These are phyloP conservation scores for Aspergillus kassunensis DNA, from an alignment of 495 filamentous ascomycete species.

Conservation along the genomic window DNA sequence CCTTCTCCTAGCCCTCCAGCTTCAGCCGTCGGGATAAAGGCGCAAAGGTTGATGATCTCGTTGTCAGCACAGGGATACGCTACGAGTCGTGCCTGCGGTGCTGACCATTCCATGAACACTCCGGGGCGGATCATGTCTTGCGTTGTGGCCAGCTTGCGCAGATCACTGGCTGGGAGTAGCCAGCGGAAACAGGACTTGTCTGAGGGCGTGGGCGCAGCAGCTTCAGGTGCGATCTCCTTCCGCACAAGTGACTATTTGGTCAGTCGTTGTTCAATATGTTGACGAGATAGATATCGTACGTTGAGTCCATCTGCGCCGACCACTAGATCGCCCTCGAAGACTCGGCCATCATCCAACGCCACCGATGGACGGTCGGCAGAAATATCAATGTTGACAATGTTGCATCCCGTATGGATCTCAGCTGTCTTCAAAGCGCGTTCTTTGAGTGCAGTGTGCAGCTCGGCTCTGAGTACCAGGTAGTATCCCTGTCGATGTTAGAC, in stretches of 20 bases:
- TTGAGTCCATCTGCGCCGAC: conserved; percentile 58
- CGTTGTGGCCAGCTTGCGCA: conserved; percentile 14
- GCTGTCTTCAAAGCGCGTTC: conserved; percentile 31
- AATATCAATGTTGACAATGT: conserved; percentile 47
- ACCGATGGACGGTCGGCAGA: conserved; percentile 31
- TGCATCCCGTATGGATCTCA: conserved; percentile 49
- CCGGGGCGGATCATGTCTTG: conserved; percentile 17
- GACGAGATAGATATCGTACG: conserved; percentile 12
- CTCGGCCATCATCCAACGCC: conserved; percentile 44
- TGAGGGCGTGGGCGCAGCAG: conserved; percentile 16
- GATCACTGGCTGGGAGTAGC: conserved; percentile 18
- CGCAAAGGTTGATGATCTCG: conserved; percentile 25
- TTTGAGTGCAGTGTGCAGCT: conserved; percentile 47
- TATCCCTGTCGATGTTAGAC: conserved; percentile 17
- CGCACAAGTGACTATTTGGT: conserved; percentile 22
- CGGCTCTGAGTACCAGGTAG: conserved; percentile 51
- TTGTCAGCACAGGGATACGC: conserved; percentile 29
- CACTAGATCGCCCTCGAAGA: conserved; percentile 50
- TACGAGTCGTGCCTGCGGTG: conserved; percentile 21
- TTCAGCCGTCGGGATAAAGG: conserved; percentile 24
- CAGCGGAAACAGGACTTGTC: conserved; percentile 29
- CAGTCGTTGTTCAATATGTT: background rate
- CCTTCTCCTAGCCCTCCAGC: conserved; percentile 12
- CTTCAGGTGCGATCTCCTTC: conserved; percentile 15
- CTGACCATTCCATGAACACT: conserved; percentile 26